These are phyloP conservation scores for Cystobasidium slooffiae DNA, from an alignment of 1,284 basidiomycete species.

Conservation along the genomic window DNA sequence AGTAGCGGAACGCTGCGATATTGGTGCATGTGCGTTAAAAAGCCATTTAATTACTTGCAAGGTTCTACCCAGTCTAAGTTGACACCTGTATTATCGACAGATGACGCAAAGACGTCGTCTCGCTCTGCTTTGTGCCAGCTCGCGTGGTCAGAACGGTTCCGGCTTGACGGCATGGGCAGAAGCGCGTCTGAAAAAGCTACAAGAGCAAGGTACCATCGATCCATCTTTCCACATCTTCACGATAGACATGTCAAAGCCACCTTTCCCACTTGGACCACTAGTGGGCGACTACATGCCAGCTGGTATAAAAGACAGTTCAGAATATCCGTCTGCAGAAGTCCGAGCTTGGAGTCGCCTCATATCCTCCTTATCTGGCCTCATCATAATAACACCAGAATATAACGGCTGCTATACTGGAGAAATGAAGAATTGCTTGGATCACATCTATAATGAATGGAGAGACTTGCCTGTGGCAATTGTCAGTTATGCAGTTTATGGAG, in stretches of 20 bases:
- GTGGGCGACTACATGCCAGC: background rate
- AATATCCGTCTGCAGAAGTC: constrained; percentile 28
- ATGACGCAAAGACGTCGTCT: no score
- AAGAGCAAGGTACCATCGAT: background rate
- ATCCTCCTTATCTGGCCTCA: constrained; percentile 44
- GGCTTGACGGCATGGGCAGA: background rate
- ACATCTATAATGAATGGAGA: constrained; percentile 53
- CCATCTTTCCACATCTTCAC: background rate
- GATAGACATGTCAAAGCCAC: background rate
- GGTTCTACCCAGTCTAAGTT: background rate
- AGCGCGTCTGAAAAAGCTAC: background rate
- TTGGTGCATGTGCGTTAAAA: no score
- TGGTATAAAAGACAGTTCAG: background rate
- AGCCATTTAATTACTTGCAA: background rate
- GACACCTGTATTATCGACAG: no score
- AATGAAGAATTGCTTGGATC: constrained; percentile 53
- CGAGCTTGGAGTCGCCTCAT: constrained; percentile 48
- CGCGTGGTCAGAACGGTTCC: no score
- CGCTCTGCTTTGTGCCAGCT: no score
- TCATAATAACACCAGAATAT: constrained; percentile 53
- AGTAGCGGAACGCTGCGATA: background rate
- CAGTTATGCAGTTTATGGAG: constrained; percentile 50
- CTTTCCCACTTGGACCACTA: constrained; percentile 3
- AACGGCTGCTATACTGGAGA: constrained; percentile 50
- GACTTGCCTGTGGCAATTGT: constrained; percentile 48